Evolutionary conservation across 1,284 basidiomycete species (phyloP).

Genomic region (Boletus semigastroideus): DNA sequence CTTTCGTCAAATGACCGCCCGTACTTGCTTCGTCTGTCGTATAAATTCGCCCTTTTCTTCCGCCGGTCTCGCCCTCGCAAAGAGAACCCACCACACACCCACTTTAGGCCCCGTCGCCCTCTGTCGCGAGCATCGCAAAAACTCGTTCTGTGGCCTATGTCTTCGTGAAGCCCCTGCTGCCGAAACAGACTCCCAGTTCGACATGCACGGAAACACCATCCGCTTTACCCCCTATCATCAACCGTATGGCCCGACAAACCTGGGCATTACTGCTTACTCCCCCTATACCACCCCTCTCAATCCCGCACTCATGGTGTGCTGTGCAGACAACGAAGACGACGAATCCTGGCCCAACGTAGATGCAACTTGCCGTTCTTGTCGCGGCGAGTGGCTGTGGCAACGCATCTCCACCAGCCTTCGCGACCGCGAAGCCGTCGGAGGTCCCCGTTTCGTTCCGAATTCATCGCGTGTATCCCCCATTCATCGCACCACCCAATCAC

Average conservation of each 20-base stretch:
- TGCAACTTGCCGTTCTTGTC: conserved; percentile 63
- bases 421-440: conserved; percentile 63
- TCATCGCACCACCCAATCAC: conserved; percentile 20
- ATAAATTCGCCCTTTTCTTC: conserved; percentile 56
- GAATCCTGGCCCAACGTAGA: conserved; percentile 64
- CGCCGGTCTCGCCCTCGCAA: conserved; percentile 49
- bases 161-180: conserved; percentile 55
- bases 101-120: conserved; percentile 48
- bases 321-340: conserved; percentile 68
- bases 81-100: conserved; percentile 42
- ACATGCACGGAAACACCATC: conserved; percentile 32
- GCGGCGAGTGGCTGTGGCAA: conserved; percentile 61
- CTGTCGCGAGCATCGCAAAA: conserved; percentile 65
- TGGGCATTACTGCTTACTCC: conserved; percentile 27
- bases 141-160: conserved; percentile 64
- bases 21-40: conserved; percentile 66
- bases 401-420: conserved; percentile 43
- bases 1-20: conserved; percentile 41
- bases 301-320: conserved; percentile 41
- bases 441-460: conserved; percentile 37
- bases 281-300: conserved; percentile 28
- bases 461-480: conserved; percentile 11
- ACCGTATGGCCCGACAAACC: conserved; percentile 25
- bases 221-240: conserved; percentile 37
- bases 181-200: conserved; percentile 41